phyloP scores from a whole-genome alignment of 2,329 filamentous ascomycete species.

The Monilinia fructicola region DNA sequence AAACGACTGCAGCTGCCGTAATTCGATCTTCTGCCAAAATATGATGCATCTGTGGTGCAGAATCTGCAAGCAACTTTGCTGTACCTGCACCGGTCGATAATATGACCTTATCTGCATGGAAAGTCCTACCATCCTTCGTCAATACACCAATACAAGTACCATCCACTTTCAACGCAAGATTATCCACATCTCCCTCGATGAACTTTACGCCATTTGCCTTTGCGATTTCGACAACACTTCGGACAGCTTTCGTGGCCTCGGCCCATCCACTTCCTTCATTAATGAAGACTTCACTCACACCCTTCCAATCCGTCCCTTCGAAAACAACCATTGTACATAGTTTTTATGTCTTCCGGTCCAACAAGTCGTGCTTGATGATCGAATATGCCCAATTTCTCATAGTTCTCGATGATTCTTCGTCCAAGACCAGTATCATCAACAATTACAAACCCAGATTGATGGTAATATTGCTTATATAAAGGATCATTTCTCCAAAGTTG shows the following conservation, averaged over 20 bases:
- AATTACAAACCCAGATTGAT: slow-evolving; percentile 52
- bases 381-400: slow-evolving; percentile 42
- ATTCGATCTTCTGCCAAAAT: slow-evolving; percentile 55
- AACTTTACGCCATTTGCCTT: slow-evolving; percentile 48
- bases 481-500: slow-evolving; percentile 51
- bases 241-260: slow-evolving; percentile 50
- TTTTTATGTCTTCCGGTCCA: slow-evolving; percentile 44
- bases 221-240: slow-evolving; percentile 47
- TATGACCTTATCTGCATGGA: slow-evolving; percentile 54
- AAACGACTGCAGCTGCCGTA: slow-evolving; percentile 56
- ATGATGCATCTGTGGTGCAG: slow-evolving; percentile 49
- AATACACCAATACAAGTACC: slow-evolving; percentile 52
- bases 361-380: slow-evolving; percentile 45
- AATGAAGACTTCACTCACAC: slow-evolving; percentile 47
- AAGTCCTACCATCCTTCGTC: slow-evolving; percentile 47
- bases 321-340: slow-evolving; percentile 46
- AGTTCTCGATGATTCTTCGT: slow-evolving; percentile 47
- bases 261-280: slow-evolving; percentile 55
- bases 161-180: slow-evolving; percentile 49
- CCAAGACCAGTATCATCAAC: slow-evolving; percentile 49
- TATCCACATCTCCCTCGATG: slow-evolving; percentile 45
- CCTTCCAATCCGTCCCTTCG: slow-evolving; percentile 42
- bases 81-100: slow-evolving; percentile 59
- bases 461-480: slow-evolving; percentile 49
- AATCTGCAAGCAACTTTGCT: slow-evolving; percentile 52